Evolutionary conservation across 2,329 filamentous ascomycete genomes (phyloP), one percentile per base, ranked within the genome.

Genomic region (Sclerotinia spermophila): DNA sequence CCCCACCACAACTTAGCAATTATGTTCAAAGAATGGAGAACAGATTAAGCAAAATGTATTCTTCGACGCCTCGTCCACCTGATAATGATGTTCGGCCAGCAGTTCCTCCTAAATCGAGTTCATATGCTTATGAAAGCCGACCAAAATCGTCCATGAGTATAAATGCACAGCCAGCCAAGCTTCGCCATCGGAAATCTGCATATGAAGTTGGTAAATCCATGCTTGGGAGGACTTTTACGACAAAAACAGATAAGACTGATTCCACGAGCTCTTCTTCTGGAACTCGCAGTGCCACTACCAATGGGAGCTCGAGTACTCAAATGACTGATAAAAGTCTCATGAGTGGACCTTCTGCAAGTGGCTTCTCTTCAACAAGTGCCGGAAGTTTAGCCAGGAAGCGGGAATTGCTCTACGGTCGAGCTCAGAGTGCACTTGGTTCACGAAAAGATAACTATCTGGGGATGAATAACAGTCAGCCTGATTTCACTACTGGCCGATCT

Each of bases 21-120:
- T 97, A 97, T 77, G 93, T 97, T 6, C 89, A 96, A 77, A 88
- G 94, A 64, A 97, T 98, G 94, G 95, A 98, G 79, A 91, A 87
- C 74, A 89, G 93, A 48, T 82, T 97, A 55, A 79, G 73, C 45
- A 77, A 78, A 68, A 78, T 78, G 75, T 76, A 79, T 65, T 69
- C 72, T 11, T 77, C 71, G 58, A 44, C 53, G 7, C 71, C 74
- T 17, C 68, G 68, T 10, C 68, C 68, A 15, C 74, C 75, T 10
- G 71, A 74, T 21, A 72, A 74, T 55, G 76, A 75, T 30, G 33
- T 55, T 45, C 68, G 74, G 56, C 77, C 78, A 19, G 68, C 72
- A 64, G 77, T 78, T 24, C 78, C 78, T 2, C 86, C 86, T 13
- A 89, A 89, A 79, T 83, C 81, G 64, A 79, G 82, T 69, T 77